Conservation (phyloP, 441 rosid species). For the Pelargonium cotyledonis region DNA sequence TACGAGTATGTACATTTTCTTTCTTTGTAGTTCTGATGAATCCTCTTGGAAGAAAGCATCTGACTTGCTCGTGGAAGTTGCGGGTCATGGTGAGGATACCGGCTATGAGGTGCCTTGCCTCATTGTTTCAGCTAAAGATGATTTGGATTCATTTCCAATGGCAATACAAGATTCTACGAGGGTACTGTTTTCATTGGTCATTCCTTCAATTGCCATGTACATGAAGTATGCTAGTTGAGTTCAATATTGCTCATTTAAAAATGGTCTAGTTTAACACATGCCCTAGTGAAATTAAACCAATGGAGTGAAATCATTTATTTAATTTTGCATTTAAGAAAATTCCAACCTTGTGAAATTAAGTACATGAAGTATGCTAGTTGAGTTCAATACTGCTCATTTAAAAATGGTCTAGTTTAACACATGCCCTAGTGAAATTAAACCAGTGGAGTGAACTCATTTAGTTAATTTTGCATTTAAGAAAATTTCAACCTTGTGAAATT, state of each 20-base stretch:
- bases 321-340: neutral
- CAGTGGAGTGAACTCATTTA: neutral
- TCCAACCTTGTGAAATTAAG: neutral
- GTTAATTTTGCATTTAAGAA: neutral
- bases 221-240: too few relatives aligned
- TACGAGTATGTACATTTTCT: neutral
- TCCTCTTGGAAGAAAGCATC: conserved; percentile 62
- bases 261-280: neutral
- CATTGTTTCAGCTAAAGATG: conserved; percentile 66
- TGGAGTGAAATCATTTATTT: neutral
- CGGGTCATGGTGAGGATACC: conserved; percentile 52
- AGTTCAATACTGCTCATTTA: neutral
- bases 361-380: too few relatives aligned
- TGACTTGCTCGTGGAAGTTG: conserved; percentile 58
- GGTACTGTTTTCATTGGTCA: conserved; percentile 24
- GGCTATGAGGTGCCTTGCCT: conserved; percentile 58
- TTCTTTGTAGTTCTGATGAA: conserved; percentile 50
- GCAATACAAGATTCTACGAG: conserved; percentile 55
- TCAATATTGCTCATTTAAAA: neutral
- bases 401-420: neutral
- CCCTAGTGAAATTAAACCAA: neutral
- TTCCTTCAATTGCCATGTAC: neutral
- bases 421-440: neutral
- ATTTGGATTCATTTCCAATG: conserved; percentile 52
- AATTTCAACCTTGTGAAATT: neutral